phyloP scores from a whole-genome alignment of 768 basidiomycete species.

The Serendipita indica region DNA sequence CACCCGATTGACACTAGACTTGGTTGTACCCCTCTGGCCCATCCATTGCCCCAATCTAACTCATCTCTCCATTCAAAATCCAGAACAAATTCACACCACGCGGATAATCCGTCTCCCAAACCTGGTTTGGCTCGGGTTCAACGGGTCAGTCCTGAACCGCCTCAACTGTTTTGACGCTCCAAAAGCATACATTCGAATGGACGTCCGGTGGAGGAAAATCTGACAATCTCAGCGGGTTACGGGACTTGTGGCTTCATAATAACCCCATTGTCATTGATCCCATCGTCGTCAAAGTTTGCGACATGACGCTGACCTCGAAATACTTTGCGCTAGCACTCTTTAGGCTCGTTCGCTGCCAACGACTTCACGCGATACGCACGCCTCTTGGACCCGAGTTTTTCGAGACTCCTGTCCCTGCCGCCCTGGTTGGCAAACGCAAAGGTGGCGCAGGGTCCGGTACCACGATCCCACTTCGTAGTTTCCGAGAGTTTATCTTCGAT shows the following conservation, averaged over 20 bases:
- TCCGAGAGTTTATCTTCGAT: no score
- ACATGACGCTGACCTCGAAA: background rate
- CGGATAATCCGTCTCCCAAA: background rate
- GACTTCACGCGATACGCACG: no score
- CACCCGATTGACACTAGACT: no score
- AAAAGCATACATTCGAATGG: background rate
- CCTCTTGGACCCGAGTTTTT: no score
- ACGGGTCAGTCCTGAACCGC: background rate
- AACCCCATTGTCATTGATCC: background rate
- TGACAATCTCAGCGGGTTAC: background rate
- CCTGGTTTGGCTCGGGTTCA: background rate
- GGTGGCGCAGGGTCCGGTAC: no score
- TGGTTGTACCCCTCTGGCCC: no score
- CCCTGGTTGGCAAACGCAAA: no score
- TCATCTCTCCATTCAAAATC: background rate
- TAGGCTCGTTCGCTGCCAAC: no score
- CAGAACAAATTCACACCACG: background rate
- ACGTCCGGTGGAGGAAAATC: background rate
- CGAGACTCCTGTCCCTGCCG: no score
- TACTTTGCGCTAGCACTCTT: no score
- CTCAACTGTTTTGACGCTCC: background rate
- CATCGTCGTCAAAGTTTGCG: background rate
- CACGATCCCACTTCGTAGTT: no score
- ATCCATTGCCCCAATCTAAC: background rate
- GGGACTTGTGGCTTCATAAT: background rate